These are phyloP conservation scores for Paspalum notatum DNA, from an alignment of 176 grass and related monocot species.

Conservation along the genomic window DNA sequence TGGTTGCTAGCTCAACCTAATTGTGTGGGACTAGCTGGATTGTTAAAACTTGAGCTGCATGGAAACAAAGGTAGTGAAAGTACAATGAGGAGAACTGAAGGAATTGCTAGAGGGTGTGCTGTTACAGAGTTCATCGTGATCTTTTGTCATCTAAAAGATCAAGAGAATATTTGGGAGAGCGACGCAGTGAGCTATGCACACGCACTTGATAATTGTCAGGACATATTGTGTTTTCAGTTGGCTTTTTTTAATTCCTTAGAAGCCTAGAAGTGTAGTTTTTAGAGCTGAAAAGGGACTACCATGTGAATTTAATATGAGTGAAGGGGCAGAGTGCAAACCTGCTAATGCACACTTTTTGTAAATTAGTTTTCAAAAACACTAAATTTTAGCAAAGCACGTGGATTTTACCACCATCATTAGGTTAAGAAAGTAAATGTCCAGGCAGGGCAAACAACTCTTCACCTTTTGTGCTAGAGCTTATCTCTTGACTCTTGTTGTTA, in stretches of 20 bases:
- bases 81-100: background rate
- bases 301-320: background rate
- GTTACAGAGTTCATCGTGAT: background rate
- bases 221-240: background rate
- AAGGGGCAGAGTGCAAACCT: conserved; percentile 4
- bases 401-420: background rate
- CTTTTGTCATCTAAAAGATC: background rate
- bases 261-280: background rate
- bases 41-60: conserved; percentile 11
- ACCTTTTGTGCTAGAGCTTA: background rate
- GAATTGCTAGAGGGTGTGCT: background rate
- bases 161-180: background rate
- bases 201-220: background rate
- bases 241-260: background rate
- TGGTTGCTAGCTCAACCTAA: background rate
- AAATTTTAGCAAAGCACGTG: background rate
- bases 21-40: background rate
- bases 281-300: background rate
- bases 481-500: background rate
- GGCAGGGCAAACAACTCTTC: background rate
- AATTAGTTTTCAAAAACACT: background rate
- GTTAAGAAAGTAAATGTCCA: background rate
- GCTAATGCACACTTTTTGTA: background rate
- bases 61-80: background rate
- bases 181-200: background rate